A percentile compares a stretch with the other conserved stretches of the same genome.
Evolutionary conservation across 78 protist genomes (phyloP).

Genomic region (Isochrysis galbana): DNA sequence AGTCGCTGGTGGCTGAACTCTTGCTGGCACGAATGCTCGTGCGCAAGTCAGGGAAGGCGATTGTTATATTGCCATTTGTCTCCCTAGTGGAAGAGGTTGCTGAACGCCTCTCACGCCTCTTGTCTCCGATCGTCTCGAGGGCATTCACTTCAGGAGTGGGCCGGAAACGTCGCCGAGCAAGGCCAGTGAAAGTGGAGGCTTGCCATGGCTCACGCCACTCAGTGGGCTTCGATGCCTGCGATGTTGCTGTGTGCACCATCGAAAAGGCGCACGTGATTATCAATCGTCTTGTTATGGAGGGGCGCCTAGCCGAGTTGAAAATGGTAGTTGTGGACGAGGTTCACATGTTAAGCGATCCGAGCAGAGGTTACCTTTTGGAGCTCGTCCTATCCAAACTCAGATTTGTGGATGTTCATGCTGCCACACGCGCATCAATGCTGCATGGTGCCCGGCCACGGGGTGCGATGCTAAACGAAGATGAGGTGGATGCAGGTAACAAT

Average conservation of each 20-base stretch:
- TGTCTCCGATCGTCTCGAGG: background rate
- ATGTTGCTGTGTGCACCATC: slow-evolving; percentile 62
- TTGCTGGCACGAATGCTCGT: background rate
- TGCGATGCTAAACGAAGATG: no score
- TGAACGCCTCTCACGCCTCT: background rate
- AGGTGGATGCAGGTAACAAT: no score
- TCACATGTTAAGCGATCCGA: slow-evolving; percentile 74
- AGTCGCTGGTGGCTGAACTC: slow-evolving; percentile 25
- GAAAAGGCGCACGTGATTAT: slow-evolving; percentile 84
- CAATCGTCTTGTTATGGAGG: slow-evolving; percentile 51
- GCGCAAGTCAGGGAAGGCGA: background rate
- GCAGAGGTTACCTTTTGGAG: slow-evolving; percentile 82
- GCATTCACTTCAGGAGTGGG: background rate
- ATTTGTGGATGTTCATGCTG: background rate
- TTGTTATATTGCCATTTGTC: slow-evolving; percentile 5
- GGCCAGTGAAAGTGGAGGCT: background rate
- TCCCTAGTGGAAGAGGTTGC: background rate
- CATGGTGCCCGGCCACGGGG: background rate
- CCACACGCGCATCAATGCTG: background rate
- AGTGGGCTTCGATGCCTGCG: background rate
- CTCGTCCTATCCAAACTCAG: slow-evolving; percentile 62
- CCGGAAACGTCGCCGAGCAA: background rate
- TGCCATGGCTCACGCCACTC: slow-evolving; percentile 1
- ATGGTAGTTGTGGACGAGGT: slow-evolving; percentile 85
- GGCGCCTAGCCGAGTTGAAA: slow-evolving; percentile 66